phyloP scores from a whole-genome alignment of 2,329 filamentous ascomycete genomes.

The Plenodomus tracheiphilus region DNA sequence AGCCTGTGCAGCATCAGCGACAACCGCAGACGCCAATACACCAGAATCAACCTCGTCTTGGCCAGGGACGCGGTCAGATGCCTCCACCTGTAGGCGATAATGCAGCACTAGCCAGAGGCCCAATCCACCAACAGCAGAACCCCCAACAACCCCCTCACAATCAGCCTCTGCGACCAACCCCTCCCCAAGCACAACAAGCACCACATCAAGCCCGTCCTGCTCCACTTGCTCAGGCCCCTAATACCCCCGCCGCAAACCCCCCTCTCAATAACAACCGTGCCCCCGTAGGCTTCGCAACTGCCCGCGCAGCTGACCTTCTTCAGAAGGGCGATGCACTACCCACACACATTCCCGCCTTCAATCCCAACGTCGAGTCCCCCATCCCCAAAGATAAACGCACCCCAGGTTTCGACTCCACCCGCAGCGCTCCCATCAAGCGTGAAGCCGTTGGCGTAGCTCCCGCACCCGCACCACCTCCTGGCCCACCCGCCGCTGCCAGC shows the following conservation, averaged over 20 bases:
- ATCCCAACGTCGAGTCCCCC: conserved; percentile 60
- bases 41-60: conserved; percentile 25
- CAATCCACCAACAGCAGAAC: conserved; percentile 23
- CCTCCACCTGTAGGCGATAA: conserved; percentile 26
- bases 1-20: conserved; percentile 31
- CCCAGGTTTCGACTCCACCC: conserved; percentile 79
- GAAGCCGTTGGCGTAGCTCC: conserved; percentile 39
- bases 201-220: conserved; percentile 15
- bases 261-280: conserved; percentile 25
- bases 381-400: conserved; percentile 78
- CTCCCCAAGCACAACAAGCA: conserved; percentile 28
- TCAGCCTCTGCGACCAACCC: conserved; percentile 27
- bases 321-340: conserved; percentile 38
- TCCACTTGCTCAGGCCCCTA: conserved; percentile 13
- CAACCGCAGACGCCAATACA: conserved; percentile 32
- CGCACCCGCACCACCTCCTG: conserved; percentile 13
- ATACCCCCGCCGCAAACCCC: conserved; percentile 15
- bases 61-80: conserved; percentile 25
- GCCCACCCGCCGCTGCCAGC: conserved; percentile 7
- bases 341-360: conserved; percentile 47
- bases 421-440: conserved; percentile 71
- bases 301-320: conserved; percentile 48
- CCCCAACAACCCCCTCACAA: conserved; percentile 21
- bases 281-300: conserved; percentile 52
- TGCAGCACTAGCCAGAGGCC: conserved; percentile 20